Evolutionary conservation across 2,329 filamentous ascomycete species (phyloP), one percentile per base, ranked within the genome.

Genomic region (Microcyclosporella mali): DNA sequence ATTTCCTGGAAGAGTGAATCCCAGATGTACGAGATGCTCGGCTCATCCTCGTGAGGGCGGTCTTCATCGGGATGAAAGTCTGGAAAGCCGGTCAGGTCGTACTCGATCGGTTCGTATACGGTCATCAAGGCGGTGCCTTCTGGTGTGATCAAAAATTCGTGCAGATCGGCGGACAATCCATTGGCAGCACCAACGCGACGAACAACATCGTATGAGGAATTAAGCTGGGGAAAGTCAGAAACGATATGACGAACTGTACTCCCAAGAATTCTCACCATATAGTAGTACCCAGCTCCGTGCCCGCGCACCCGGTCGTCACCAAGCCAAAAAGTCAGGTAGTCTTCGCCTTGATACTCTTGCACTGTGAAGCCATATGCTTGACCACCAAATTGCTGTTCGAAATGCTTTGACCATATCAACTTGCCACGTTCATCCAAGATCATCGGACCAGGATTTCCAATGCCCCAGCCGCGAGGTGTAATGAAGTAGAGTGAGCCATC

Each of bases 1-100:
- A 74, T 52, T 53, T 74, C 71, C 45, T 72, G 68, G 45, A 74
- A 69, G 1, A 66, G 43, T 11, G 64, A 49, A 67, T 66, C 66
- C 66, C 70, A 51, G 61, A 70, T 55, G 42, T 51, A 57, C 15
- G 51, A 48, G 11, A 49, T 47, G 18, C 51, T 27, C 17, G 39
- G 41, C 9, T 40, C 40, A 15, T 47, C 47, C 21, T 25, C 21
- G 21, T 4, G n/a, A n/a, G n/a, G n/a, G n/a, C n/a, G n/a, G n/a
- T n/a, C n/a, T 30, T 50, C 38, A 12, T 50, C 44, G 6, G 52
- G 46, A 14, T 49, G 41, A 25, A 50, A 57, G 2, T 51, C 46
- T 3, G 51, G 55, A 10, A 57, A 49, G 17, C 41, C 43, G 4
- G 45, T 48, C 16, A 59, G 38, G 34, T 61, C 53, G 35, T 50